Evolutionary conservation across 2,329 filamentous ascomycete genomes (phyloP).

Genomic region (Karstenula rhodostoma): DNA sequence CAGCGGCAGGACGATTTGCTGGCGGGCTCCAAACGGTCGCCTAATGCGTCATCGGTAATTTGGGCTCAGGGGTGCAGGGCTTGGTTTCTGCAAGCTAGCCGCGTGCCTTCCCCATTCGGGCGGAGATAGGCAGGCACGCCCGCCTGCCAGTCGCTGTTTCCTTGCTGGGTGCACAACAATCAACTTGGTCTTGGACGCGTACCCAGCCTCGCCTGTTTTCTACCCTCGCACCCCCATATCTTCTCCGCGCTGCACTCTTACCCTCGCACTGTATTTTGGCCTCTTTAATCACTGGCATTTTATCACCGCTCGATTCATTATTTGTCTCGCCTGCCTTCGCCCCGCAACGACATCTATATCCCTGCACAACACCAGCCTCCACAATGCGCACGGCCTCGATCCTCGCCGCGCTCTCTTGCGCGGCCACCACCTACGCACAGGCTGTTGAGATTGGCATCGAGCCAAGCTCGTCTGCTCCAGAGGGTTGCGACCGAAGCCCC

Average conservation of each 20-base stretch:
- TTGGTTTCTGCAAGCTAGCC: conserved; percentile 6
- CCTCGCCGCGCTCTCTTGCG: conserved; percentile 38
- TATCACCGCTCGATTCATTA: not conserved
- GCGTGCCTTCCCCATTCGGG: conserved; percentile 3
- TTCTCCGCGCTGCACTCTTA: conserved; percentile 6
- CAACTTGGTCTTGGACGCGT: conserved; percentile 26
- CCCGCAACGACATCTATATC: conserved; percentile 10
- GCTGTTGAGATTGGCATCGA: conserved; percentile 52
- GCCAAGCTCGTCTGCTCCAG: conserved; percentile 59
- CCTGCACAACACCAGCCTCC: conserved; percentile 18
- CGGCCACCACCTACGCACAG: conserved; percentile 36
- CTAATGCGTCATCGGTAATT: conserved; percentile 17
- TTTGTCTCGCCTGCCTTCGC: not conserved
- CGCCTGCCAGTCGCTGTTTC: conserved; percentile 20
- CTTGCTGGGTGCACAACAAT: conserved; percentile 28
- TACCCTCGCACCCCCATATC: conserved; percentile 12
- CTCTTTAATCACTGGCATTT: not conserved
- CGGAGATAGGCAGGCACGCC: conserved; percentile 19
- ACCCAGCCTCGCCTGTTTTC: conserved; percentile 21
- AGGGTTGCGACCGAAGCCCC: conserved; percentile 62
- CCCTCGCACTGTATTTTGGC: not conserved
- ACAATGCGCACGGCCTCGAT: conserved; percentile 41
- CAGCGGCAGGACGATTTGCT: not conserved
- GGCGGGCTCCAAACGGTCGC: not conserved
- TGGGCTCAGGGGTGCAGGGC: conserved; percentile 19